Conservation (phyloP, 2,329 filamentous ascomycete species). For the Dactylella cylindrospora region DNA sequence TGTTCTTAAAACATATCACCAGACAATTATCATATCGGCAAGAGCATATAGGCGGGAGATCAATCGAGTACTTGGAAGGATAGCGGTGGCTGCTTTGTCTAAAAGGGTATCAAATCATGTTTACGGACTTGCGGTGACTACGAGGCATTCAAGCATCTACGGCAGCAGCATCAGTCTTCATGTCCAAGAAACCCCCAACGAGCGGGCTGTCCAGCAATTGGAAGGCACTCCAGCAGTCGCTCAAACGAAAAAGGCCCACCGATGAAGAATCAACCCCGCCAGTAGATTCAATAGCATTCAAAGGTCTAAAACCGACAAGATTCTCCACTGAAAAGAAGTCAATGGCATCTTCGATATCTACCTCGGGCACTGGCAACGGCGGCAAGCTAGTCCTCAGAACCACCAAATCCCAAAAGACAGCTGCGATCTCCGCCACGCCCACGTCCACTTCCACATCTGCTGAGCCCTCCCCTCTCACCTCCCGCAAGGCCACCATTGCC, state of each 20-base stretch:
- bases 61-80: too few relatives aligned
- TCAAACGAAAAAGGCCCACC: conserved; percentile 40
- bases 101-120: too few relatives aligned
- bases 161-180: too few relatives aligned
- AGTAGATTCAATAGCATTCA: conserved; percentile 11
- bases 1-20: too few relatives aligned
- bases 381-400: conserved; percentile 32
- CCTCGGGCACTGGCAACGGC: conserved; percentile 3
- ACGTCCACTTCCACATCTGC: not conserved
- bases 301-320: conserved; percentile 12
- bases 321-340: conserved; percentile 1
- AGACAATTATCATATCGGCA: too few relatives aligned
- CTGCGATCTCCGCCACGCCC: not conserved
- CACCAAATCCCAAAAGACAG: conserved; percentile 20
- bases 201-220: conserved; percentile 48
- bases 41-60: too few relatives aligned
- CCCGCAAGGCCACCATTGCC: conserved; percentile 19
- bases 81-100: too few relatives aligned
- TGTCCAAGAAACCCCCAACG: conserved; percentile 35
- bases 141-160: too few relatives aligned
- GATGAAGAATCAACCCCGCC: conserved; percentile 18
- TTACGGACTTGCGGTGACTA: too few relatives aligned
- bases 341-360: conserved; percentile 5
- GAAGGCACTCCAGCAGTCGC: conserved; percentile 47
- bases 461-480: not conserved